Base-by-base conservation (phyloP, 2,329 filamentous ascomycete genomes). In the Trichoderma simmonsii region DNA sequence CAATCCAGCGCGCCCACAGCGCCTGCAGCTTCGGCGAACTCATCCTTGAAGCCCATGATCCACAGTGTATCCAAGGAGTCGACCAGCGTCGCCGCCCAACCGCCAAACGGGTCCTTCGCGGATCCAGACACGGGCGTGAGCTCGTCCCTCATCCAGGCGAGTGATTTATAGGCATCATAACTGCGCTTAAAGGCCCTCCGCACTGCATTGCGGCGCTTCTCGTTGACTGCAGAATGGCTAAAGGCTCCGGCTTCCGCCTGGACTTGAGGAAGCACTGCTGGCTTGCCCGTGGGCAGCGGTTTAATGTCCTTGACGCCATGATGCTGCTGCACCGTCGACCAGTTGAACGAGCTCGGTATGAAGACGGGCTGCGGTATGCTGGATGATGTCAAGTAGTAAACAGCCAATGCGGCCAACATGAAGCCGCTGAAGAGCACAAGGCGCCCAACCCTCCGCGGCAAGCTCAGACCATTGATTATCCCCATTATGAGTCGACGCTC, bases 1-100 rank as follows among this genome's bases (percentile, higher is more conserved):
- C 88, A 90, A 76, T 89, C 84, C 57, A 91, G 75, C 6, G 80
- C 77, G 15, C 80, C 81, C 6, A 86, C 82, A 2, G 86, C 87
- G 32, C 81, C 80, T 3, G 86, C 83, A 6, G 89, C 89, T 21
- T 85, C 79, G 60, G 83, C 80, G 74, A 90, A 91, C 24, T 91
- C 89, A 2, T 86, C 81, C 36, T 85, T 80, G 26, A 91, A 78
- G 12, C 80, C 88, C 88, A 91, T 90, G 62, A 91, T 90, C 84
- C 86, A 87, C 2, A 91, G 83, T 0, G 88, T 89, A 72, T 91
- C 89, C 57, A 91, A 80, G 0, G 85, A 81, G 76, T 91, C 89
- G 39, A 91, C 86, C 60, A 91, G 78, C 0, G 88, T 89, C 11
- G 88, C 88, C 1, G 85, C 88, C 84, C 87, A 89, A 30, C 85